Percentiles rank a stretch among this genome's conserved stretches.
Evolutionary conservation across 2,329 filamentous ascomycete genomes (phyloP).

Genomic region (Arthrobotrys musiformis): DNA sequence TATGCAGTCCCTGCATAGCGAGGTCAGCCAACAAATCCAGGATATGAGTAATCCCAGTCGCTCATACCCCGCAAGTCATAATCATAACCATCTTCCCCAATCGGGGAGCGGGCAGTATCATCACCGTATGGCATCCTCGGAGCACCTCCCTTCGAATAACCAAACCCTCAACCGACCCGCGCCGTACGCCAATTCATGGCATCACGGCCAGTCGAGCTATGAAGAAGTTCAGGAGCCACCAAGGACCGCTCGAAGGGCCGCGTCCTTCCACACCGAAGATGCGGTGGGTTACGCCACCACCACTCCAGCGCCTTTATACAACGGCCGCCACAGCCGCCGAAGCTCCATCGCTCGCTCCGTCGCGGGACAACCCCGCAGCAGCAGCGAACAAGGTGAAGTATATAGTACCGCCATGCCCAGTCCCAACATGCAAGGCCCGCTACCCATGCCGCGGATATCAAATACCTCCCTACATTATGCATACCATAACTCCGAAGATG

Average conservation of each 20-base stretch:
- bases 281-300: not conserved
- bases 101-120: slow-evolving; percentile 9
- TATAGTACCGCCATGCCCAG: slow-evolving; percentile 44
- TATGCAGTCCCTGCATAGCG: slow-evolving; percentile 50
- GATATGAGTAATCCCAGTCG: slow-evolving; percentile 38
- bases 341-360: slow-evolving; percentile 31
- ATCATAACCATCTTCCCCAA: not conserved
- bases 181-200: slow-evolving; percentile 46
- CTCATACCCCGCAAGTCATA: slow-evolving; percentile 4
- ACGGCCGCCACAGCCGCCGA: slow-evolving; percentile 40
- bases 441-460: slow-evolving; percentile 35
- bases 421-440: slow-evolving; percentile 25
- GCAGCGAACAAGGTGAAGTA: slow-evolving; percentile 48
- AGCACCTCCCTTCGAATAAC: slow-evolving; percentile 14
- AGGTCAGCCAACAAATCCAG: slow-evolving; percentile 46
- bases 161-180: not conserved
- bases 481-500: slow-evolving; percentile 39
- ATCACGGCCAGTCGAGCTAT: slow-evolving; percentile 36
- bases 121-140: slow-evolving; percentile 35
- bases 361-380: slow-evolving; percentile 11
- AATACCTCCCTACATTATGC: slow-evolving; percentile 31
- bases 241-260: slow-evolving; percentile 25
- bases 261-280: slow-evolving; percentile 43
- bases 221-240: slow-evolving; percentile 38
- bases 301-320: slow-evolving; percentile 9